Evolutionary conservation across 2,329 filamentous ascomycete genomes (phyloP).

Genomic region (Huntiella abstrusa): DNA sequence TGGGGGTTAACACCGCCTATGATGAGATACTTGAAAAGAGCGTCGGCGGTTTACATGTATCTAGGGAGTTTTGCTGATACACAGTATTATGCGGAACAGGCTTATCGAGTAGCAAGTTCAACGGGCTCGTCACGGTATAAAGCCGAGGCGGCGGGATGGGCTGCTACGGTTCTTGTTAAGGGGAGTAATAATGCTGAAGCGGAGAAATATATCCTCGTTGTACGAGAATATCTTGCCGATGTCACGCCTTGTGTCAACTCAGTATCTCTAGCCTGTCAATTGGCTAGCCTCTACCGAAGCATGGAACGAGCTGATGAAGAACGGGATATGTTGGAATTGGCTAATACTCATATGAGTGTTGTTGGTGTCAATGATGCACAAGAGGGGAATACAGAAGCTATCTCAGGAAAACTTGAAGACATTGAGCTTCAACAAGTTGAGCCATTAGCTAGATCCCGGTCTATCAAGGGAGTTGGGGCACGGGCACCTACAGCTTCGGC

Average conservation of each 20-base stretch:
- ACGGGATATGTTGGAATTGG: constrained; percentile 25
- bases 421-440: constrained; percentile 17
- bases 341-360: constrained; percentile 26
- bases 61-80: constrained; percentile 79
- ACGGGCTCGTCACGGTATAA: constrained; percentile 41
- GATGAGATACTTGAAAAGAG: constrained; percentile 49
- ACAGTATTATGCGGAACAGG: constrained; percentile 71
- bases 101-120: constrained; percentile 54
- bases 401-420: constrained; percentile 18
- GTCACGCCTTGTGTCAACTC: constrained; percentile 10
- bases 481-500: not conserved
- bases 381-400: constrained; percentile 1
- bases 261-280: constrained; percentile 28
- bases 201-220: constrained; percentile 7
- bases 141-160: constrained; percentile 34
- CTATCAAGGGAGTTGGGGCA: constrained; percentile 15
- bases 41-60: constrained; percentile 63
- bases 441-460: constrained; percentile 1
- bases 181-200: constrained; percentile 22
- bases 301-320: constrained; percentile 27
- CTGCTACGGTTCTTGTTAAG: constrained; percentile 34
- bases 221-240: constrained; percentile 4
- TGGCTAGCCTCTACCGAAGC: constrained; percentile 36
- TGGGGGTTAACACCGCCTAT: constrained; percentile 65
- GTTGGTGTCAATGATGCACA: constrained; percentile 1